A percentile compares a stretch with the other conserved stretches of the same genome.
Conservation (phyloP, 2,329 filamentous ascomycete species). For the Arthroderma sp. region DNA sequence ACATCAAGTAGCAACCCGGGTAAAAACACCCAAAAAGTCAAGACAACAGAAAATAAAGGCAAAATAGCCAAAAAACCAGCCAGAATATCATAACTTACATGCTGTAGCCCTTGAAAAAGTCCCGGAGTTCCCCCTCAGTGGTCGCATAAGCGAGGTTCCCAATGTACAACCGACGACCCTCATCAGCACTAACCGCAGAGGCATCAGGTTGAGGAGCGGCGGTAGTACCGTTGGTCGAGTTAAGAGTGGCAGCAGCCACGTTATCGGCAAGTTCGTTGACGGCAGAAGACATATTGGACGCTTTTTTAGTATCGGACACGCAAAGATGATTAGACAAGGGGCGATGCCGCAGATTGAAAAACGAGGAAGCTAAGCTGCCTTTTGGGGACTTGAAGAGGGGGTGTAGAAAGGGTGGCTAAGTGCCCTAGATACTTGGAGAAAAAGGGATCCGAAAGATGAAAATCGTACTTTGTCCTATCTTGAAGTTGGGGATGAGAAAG, state of each 20-base stretch:
- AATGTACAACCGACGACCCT: constrained; percentile 98
- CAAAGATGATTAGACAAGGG: constrained; percentile 25
- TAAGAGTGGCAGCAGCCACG: constrained; percentile 54
- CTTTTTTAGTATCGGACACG: constrained; percentile 21
- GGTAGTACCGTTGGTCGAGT: constrained; percentile 44
- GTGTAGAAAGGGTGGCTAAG: constrained; percentile 67
- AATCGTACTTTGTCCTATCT: background rate
- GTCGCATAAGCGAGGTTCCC: constrained; percentile 99
- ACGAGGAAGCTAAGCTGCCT: constrained; percentile 42
- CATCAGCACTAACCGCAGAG: constrained; percentile 90
- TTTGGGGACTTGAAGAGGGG: constrained; percentile 45
- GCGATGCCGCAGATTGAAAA: constrained; percentile 33
- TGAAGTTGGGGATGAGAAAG: constrained; percentile 7
- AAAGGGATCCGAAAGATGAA: constrained; percentile 13
- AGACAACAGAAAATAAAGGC: constrained; percentile 1
- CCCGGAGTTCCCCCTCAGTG: constrained; percentile 99
- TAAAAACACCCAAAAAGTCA: too few species aligned
- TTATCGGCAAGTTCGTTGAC: constrained; percentile 56
- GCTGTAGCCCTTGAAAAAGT: constrained; percentile 99
- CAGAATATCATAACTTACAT: constrained; percentile 56
- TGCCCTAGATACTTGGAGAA: constrained; percentile 57
- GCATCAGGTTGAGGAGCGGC: constrained; percentile 71
- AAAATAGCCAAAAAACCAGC: background rate
- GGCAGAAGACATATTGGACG: constrained; percentile 64
- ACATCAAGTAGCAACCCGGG: too few species aligned